These are phyloP conservation scores for Turritis glabra DNA, from an alignment of 345 rosid genomes.

Conservation along the genomic window DNA sequence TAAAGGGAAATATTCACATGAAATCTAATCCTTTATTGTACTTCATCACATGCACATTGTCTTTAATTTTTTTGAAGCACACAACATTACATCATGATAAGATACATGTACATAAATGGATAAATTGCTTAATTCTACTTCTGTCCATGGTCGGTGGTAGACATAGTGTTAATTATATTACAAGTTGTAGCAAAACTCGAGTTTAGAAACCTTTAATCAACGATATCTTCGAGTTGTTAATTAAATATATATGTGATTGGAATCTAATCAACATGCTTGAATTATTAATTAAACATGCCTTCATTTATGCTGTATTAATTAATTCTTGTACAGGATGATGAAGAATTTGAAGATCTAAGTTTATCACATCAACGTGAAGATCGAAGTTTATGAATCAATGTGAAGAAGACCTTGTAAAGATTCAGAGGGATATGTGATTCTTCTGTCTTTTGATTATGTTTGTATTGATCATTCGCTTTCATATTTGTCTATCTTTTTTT, in stretches of 20 bases:
- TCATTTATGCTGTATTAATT: constrained; percentile 25
- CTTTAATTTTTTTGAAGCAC: constrained; percentile 29
- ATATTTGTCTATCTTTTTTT: background rate
- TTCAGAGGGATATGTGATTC: constrained; percentile 22
- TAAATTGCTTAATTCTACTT: constrained; percentile 28
- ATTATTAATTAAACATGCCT: constrained; percentile 2
- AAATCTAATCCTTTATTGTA: constrained; percentile 55
- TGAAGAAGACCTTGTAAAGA: constrained; percentile 7
- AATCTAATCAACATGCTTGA: constrained; percentile 34
- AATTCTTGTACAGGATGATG: constrained; percentile 49
- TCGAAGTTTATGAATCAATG: constrained; percentile 27
- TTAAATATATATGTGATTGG: constrained; percentile 27
- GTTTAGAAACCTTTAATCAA: constrained; percentile 20
- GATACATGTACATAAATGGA: constrained; percentile 21
- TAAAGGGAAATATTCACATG: constrained; percentile 52
- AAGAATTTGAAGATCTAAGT: constrained; percentile 64
- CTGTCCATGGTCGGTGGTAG: constrained; percentile 36
- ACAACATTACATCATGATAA: constrained; percentile 16
- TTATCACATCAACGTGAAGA: constrained; percentile 35
- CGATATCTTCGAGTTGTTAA: constrained; percentile 33
- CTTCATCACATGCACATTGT: constrained; percentile 57
- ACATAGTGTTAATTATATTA: constrained; percentile 13
- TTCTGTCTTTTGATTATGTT: constrained; percentile 7
- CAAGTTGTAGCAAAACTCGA: constrained; percentile 32
- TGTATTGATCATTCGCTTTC: constrained; percentile 22